phyloP scores from a whole-genome alignment of 345 rosid genomes.

The Camelina hispida region DNA sequence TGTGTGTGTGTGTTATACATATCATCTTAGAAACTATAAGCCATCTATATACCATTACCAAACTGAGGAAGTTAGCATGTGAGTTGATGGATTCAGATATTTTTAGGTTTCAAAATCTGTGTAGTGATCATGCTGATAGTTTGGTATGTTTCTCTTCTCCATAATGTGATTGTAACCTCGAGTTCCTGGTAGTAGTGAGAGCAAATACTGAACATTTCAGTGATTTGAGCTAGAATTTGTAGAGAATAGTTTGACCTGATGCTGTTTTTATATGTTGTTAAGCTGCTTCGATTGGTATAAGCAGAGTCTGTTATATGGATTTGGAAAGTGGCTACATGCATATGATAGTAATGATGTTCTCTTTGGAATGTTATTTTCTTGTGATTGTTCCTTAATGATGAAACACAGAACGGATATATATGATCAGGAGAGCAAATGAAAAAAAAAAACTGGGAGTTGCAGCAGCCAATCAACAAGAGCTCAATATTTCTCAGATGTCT shows the following conservation, averaged over 20 bases:
- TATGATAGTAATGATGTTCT: background rate
- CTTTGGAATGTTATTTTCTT: background rate
- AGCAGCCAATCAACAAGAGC: slow-evolving; percentile 28
- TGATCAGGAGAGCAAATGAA: slow-evolving; percentile 48
- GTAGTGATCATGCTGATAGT: slow-evolving; percentile 9
- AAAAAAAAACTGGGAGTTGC: slow-evolving; percentile 25
- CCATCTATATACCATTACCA: background rate
- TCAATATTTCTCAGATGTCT: slow-evolving; percentile 6
- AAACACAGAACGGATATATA: slow-evolving; percentile 45
- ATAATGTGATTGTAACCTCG: background rate
- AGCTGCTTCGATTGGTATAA: background rate
- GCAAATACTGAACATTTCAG: background rate
- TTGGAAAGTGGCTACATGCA: background rate
- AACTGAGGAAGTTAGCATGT: background rate
- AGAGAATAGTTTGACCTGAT: background rate
- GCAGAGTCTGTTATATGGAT: slow-evolving; percentile 4
- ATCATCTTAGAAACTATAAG: background rate
- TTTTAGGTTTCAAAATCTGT: background rate
- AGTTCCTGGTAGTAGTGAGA: background rate
- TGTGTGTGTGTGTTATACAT: background rate
- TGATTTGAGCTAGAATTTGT: background rate
- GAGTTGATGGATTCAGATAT: background rate
- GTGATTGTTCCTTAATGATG: slow-evolving; percentile 35
- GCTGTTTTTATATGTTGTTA: background rate
- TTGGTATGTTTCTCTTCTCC: slow-evolving; percentile 20